Evolutionary conservation across 169 alveolate genomes (phyloP).

Genomic region (Plasmodium knowlesi): DNA sequence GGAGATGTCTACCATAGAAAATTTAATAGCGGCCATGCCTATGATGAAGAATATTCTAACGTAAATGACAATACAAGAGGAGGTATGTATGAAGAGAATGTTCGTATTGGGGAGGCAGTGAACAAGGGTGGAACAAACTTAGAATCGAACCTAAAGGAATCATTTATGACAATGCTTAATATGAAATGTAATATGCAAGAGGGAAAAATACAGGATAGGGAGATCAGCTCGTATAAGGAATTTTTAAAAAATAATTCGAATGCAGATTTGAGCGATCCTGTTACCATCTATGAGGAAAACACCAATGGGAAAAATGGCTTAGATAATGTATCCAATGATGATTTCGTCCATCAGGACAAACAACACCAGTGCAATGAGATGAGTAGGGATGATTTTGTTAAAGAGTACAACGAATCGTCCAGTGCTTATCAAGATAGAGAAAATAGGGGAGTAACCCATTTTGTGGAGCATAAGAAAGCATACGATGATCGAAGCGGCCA

Average conservation of each 20-base stretch:
- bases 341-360: neutral
- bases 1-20: neutral
- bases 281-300: neutral
- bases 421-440: neutral
- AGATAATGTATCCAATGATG: neutral
- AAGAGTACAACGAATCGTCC: neutral
- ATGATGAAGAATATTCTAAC: neutral
- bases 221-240: neutral
- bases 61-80: neutral
- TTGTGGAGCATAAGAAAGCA: neutral
- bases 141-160: neutral
- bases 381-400: neutral
- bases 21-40: neutral
- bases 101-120: neutral
- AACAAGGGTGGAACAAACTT: conserved; percentile 1
- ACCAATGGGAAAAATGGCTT: neutral
- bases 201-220: neutral
- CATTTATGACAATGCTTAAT: conserved; percentile 10
- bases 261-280: neutral
- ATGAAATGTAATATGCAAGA: neutral
- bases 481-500: neutral
- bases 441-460: neutral
- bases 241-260: neutral
- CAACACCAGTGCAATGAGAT: neutral
- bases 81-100: neutral